Conservation (phyloP, 1,284 basidiomycete genomes). For the Porodaedalea pini region DNA sequence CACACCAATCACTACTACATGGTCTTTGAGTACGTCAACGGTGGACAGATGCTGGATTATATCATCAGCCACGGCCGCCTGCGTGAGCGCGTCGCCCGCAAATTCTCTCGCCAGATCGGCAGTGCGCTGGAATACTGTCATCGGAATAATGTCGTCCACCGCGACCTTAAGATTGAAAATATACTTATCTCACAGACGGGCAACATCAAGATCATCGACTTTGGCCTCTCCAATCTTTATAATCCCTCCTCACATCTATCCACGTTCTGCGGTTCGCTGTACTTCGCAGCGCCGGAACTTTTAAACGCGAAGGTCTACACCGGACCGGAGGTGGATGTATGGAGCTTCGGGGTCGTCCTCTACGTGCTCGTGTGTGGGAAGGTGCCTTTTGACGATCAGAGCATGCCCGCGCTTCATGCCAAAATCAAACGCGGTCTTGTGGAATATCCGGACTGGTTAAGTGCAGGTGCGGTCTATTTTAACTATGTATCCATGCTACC, state of each 20-base stretch:
- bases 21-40: slow-evolving; percentile 98
- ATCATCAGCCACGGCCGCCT: slow-evolving; percentile 98
- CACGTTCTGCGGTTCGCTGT: slow-evolving; percentile 96
- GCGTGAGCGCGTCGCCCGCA: slow-evolving; percentile 90
- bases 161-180: slow-evolving; percentile 99
- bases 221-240: slow-evolving; percentile 96
- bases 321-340: slow-evolving; percentile 97
- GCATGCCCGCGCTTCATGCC: slow-evolving; percentile 97
- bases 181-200: slow-evolving; percentile 98
- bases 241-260: slow-evolving; percentile 81
- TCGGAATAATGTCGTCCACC: slow-evolving; percentile 95
- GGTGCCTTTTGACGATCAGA: slow-evolving; percentile 98
- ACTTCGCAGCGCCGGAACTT: slow-evolving; percentile 97
- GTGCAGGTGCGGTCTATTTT: slow-evolving; percentile 59
- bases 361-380: slow-evolving; percentile 98
- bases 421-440: slow-evolving; percentile 98
- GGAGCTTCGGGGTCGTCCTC: slow-evolving; percentile 98
- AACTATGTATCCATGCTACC: slow-evolving; percentile 11
- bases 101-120: slow-evolving; percentile 96
- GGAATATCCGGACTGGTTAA: slow-evolving; percentile 97
- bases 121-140: slow-evolving; percentile 97
- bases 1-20: slow-evolving; percentile 99
- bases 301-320: slow-evolving; percentile 96
- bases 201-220: slow-evolving; percentile 99
- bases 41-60: slow-evolving; percentile 99